Evolutionary conservation across 345 rosid species (phyloP), one percentile per base, ranked within the genome.

Genomic region (Boechera stricta): DNA sequence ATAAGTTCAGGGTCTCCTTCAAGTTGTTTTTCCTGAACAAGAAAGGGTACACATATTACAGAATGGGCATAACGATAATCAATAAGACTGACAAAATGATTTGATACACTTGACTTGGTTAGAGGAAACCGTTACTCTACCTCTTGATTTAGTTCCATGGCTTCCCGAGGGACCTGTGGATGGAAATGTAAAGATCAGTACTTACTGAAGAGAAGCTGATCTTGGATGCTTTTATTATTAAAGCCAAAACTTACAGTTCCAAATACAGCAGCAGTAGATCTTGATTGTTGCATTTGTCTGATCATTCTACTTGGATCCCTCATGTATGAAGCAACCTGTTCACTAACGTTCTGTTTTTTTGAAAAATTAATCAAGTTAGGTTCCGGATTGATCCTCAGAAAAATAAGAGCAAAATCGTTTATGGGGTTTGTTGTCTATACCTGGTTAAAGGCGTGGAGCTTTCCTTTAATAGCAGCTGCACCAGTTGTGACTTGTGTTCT

Each of bases 271-370:
- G 86, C 82, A 2, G 90, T 76, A 32, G 90, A 87, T 78, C 86
- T 84, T 82, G 90, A 77, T 78, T 85, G 92, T 76, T 89, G 97
- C 99, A 95, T 95, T 84, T 95, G 98, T 86, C 88, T 92, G 38
- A 91, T 74, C 97, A 95, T 92, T 85, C 93, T 87, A 83, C 90
- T 89, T 48, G 99, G 97, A 83, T 92, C 98, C 83, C 97, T 90
- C 97, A 92, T 89, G 83, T 86, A 85, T 21, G 85, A 75, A 67
- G 94, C 87, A 71, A 95, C 97, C 86, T 95, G 97, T 49, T 88
- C 98, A 67, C 97, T 92, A 42, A 92, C 88, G 82, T 86, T 91
- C 99, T 95, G 86, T 18, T 55, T 62, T 42, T 11, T 44, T 44
- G 5, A 8, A 18, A 55, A 71, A 53, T 45, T 56, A 1, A 38